Evolutionary conservation across 257 asterid genomes (phyloP), one percentile per base, ranked within the genome.

Genomic region (Paulownia fortunei): DNA sequence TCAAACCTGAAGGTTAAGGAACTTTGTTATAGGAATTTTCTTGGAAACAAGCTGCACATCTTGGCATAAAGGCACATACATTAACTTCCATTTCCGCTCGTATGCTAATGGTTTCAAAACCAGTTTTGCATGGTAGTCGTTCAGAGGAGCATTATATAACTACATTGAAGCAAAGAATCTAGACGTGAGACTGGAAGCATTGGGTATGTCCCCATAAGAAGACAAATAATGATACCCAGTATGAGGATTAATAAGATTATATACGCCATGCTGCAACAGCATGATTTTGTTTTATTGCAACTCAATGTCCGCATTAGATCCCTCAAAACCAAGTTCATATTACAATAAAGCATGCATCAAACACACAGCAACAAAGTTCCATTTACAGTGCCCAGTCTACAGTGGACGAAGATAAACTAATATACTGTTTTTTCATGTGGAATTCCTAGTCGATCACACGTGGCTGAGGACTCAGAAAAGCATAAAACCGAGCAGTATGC

Each of bases 31-130:
- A 0, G 98, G 97, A 61, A 95, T 95, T 87, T 95, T 95, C 84
- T 92, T 93, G 71, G 99, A 95, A 82, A 95, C 91, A 80, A 95
- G 92, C 66, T 93, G 97, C 81, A 95, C 96, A 78, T 93, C 97
- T 51, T 95, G 98, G 67, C 73, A 77, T 37, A 95, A 76, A 54
- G 99, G 99, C 90, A 93, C 97, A n/a, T 86, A 95, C 39, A 91
- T 82, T 56, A 93, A 54, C 80, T 95, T 95, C 99, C 99, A 95
- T 80, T 78, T 86, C 80, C 96, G 92, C 71, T 91, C 96, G 59
- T 72, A 82, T 59, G 97, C 91, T 86, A 93, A 87, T 58, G 99
- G 99, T 79, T 93, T 95, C 84, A 95, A 72, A 75, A 95, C 99
- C 82, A 95, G 84, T 82, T 95, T 95, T 12, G 98, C 93, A 69